phyloP scores from a whole-genome alignment of 2,329 filamentous ascomycete species.

The Exophiala sideris region DNA sequence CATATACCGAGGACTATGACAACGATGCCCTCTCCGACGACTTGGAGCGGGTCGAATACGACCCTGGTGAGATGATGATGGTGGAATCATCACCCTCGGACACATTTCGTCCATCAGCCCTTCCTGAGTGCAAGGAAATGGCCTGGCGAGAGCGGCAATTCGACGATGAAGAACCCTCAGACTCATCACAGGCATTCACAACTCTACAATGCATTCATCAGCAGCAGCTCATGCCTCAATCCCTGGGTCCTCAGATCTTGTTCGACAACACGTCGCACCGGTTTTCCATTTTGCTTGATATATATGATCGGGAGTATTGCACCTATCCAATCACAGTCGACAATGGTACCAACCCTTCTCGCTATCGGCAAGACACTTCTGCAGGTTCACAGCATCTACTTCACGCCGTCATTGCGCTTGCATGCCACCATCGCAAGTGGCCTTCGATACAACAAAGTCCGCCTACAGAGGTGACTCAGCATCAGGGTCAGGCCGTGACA shows the following conservation, averaged over 20 bases:
- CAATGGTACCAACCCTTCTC: background rate
- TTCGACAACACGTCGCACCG: background rate
- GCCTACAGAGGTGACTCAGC: background rate
- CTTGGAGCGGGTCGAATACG: too few species aligned
- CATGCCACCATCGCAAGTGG: background rate
- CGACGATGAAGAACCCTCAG: too few species aligned
- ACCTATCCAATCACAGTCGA: background rate
- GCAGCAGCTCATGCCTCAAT: background rate
- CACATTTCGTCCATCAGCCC: too few species aligned
- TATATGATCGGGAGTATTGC: background rate
- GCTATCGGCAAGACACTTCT: background rate
- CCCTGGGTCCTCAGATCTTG: background rate
- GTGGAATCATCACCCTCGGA: too few species aligned
- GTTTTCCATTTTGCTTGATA: background rate
- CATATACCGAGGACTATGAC: too few species aligned
- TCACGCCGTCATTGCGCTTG: slow-evolving; percentile 1
- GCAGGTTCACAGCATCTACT: background rate
- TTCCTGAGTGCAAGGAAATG: too few species aligned
- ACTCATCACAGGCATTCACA: background rate
- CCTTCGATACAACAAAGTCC: background rate
- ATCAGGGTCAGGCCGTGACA: background rate
- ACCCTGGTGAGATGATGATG: too few species aligned
- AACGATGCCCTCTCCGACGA: too few species aligned
- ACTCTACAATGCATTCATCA: background rate
- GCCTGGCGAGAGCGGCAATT: too few species aligned